These are phyloP conservation scores for Ascochyta viciae-villosae DNA, from an alignment of 2,329 filamentous ascomycete species.

Conservation along the genomic window DNA sequence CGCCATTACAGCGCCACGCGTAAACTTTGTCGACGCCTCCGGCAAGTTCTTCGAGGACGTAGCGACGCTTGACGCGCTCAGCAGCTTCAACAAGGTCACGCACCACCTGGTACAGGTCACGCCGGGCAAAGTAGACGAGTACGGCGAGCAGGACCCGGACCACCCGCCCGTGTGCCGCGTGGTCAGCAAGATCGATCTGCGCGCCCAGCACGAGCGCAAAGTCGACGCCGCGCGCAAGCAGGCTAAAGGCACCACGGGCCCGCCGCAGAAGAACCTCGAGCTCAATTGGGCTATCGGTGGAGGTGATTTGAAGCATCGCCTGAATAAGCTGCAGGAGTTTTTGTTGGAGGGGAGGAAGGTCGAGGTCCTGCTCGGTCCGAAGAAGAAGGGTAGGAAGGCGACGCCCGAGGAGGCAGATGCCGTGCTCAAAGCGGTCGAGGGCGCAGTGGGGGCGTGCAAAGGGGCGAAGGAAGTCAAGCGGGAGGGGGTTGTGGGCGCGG, in stretches of 20 bases:
- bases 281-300: slow-evolving; percentile 84
- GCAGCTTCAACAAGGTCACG: slow-evolving; percentile 56
- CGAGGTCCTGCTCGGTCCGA: slow-evolving; percentile 74
- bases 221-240: slow-evolving; percentile 52
- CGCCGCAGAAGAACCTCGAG: slow-evolving; percentile 76
- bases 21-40: slow-evolving; percentile 55
- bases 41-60: slow-evolving; percentile 46
- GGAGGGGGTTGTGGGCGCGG: slow-evolving; percentile 39
- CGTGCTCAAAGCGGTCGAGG: slow-evolving; percentile 61
- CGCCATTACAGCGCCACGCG: slow-evolving; percentile 54
- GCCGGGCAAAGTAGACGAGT: slow-evolving; percentile 31
- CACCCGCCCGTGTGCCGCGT: slow-evolving; percentile 72
- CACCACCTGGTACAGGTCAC: slow-evolving; percentile 61
- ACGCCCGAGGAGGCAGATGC: slow-evolving; percentile 63
- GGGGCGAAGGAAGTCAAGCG: slow-evolving; percentile 36
- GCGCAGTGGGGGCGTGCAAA: slow-evolving; percentile 51
- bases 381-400: slow-evolving; percentile 67
- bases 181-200: slow-evolving; percentile 62
- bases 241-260: slow-evolving; percentile 39
- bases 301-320: slow-evolving; percentile 72
- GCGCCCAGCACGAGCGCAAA: slow-evolving; percentile 56
- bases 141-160: slow-evolving; percentile 50
- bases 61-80: slow-evolving; percentile 49
- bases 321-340: slow-evolving; percentile 66
- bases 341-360: slow-evolving; percentile 77